Evolutionary conservation across 345 rosid species (phyloP), one percentile per base, ranked within the genome.

Genomic region (Murraya paniculata): DNA sequence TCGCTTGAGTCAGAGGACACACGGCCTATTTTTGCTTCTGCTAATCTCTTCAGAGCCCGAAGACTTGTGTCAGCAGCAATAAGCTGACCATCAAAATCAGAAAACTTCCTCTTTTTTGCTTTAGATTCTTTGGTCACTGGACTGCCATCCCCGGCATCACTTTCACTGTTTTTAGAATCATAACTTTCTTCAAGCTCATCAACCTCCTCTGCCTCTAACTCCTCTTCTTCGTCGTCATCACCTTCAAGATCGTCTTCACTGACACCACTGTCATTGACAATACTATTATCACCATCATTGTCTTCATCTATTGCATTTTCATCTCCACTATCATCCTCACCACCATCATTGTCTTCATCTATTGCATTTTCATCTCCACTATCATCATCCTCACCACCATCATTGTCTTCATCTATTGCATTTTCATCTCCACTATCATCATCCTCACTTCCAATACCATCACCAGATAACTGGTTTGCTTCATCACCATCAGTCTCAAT

Each of bases 51-150:
- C 24, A 96, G 81, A 62, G 97, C 91, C 22, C 97, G 89, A 25
- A 96, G 93, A 85, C 99, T 94, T n/a, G 97, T 81, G 74, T 94
- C 94, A 50, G 88, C 97, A 65, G 90, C 87, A 67, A 86, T 75
- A 73, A 96, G 93, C 81, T 84, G 83, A 22, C 83, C 92, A 78
- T 92, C 91, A 41, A 94, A 86, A 83, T 92, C 97, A 72, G 89
- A 74, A 16, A 78, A 71, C 86, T 95, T 95, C 83, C 97, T 91
- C 82, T 95, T 93, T 68, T 75, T 87, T 28, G 84, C 83, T 48
- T 82, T 86, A 72, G 88, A 68, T 69, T 56, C 78, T 62, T 79
- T 82, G 25, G 66, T 82, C 72, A 67, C 76, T 18, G 65, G 75
- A 68, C 79, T 84, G 74, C 72, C 62, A 30, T 78, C 85, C 36